A percentile compares a stretch with the other conserved stretches of the same genome.
Evolutionary conservation across 176 grass and related monocot genomes (phyloP).

Genomic region (Rhipidocladum racemiflorum): DNA sequence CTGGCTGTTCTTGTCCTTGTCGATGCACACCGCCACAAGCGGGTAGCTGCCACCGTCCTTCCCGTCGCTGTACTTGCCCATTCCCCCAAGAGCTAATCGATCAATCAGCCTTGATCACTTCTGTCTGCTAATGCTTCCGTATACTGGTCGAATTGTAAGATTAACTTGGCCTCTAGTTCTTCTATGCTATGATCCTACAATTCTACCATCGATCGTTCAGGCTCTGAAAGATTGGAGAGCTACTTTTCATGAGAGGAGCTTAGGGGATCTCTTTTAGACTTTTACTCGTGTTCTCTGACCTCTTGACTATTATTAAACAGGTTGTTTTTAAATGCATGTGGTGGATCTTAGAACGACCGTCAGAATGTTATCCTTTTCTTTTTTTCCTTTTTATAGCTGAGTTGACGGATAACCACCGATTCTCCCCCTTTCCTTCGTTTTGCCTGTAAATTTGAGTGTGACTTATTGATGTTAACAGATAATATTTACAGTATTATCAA

Average conservation of each 20-base stretch:
- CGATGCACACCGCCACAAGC: slow-evolving; percentile 81
- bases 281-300: slow-evolving; percentile 20
- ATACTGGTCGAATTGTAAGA: background rate
- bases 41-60: slow-evolving; percentile 37
- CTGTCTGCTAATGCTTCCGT: background rate
- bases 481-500: background rate
- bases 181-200: slow-evolving; percentile 13
- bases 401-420: slow-evolving; percentile 29
- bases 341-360: background rate
- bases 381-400: slow-evolving; percentile 6
- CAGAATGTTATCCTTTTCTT: slow-evolving; percentile 1
- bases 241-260: background rate
- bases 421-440: background rate
- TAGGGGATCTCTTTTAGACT: slow-evolving; percentile 24
- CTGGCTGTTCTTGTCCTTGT: slow-evolving; percentile 83
- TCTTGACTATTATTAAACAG: slow-evolving; percentile 45
- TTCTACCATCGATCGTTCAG: background rate
- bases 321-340: background rate
- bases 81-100: no score
- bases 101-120: background rate
- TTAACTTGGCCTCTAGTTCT: background rate
- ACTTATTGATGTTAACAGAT: background rate
- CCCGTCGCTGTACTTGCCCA: slow-evolving; percentile 51
- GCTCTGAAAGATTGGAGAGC: background rate
- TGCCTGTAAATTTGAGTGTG: background rate